A percentile compares a stretch with the other conserved stretches of the same genome.
These are phyloP conservation scores for Suillus clintonianus DNA, from an alignment of 768 basidiomycete species.

Conservation along the genomic window DNA sequence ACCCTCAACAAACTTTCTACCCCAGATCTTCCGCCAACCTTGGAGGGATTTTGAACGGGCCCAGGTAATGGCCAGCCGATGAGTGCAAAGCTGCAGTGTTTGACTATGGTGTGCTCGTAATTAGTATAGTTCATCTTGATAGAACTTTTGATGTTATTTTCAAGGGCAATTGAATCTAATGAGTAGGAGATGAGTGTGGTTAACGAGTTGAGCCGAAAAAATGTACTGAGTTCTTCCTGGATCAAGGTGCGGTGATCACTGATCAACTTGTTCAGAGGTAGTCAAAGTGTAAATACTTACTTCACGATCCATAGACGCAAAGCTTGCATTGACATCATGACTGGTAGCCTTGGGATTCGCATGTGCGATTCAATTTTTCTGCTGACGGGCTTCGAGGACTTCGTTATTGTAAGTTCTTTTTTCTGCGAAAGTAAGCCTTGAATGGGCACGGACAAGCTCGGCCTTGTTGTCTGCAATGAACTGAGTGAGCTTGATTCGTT, in stretches of 20 bases:
- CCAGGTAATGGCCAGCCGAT: background rate
- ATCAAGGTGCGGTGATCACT: background rate
- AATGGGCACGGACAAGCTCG: background rate
- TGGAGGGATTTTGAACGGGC: background rate
- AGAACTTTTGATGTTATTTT: background rate
- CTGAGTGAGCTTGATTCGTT: background rate
- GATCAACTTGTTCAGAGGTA: background rate
- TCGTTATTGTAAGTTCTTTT: background rate
- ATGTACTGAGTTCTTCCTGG: background rate
- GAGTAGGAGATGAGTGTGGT: background rate
- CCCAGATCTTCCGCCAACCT: background rate
- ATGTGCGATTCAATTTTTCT: background rate
- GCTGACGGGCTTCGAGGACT: background rate
- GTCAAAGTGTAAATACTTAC: background rate
- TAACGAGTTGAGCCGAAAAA: background rate
- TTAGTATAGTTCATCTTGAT: slow-evolving; percentile 4
- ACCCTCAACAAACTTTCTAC: background rate
- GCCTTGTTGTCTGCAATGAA: background rate
- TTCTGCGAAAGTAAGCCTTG: background rate
- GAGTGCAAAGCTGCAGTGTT: background rate
- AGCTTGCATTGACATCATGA: slow-evolving; percentile 1
- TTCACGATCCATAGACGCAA: background rate
- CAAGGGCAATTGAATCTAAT: background rate
- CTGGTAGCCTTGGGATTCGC: background rate
- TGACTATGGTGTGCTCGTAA: background rate